Base-by-base conservation (phyloP, 2,329 filamentous ascomycete species). In the Botrytis deweyae region DNA sequence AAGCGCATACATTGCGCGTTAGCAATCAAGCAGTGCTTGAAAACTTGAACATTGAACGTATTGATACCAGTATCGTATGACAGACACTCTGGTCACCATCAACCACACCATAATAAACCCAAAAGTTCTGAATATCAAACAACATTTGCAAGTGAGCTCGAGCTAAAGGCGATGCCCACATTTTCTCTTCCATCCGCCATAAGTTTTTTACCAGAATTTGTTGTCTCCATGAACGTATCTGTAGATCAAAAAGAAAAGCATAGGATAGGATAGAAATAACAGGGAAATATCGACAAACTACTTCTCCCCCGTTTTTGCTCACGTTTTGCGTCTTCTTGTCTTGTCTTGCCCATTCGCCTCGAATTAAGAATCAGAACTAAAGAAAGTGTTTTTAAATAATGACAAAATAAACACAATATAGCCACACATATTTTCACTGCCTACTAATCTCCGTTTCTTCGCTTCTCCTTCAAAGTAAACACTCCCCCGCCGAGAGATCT, bases 121-220 rank as follows among this genome's bases (percentile, higher is more conserved):
- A 44, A 33, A 68, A 58, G 36, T 42, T 69, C 25, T 29, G 55
- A 61, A 46, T 63, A 36, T 38, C 52, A 63, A 62, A 70, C 16
- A 69, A 18, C 40, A 63, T 70, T 70, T 62, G 36, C 68, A 58
- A 40, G 18, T 69, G 66, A 58, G 66, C 49, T 69, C 38, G 55
- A 42, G 38, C 38, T 69, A 58, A 58, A 69, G 25, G 20, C 20
- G 38, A 69, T 29, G 36, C 52, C 38, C 66, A 44, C 14, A 42
- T 58, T 58, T 9, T 69, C 36, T 44, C 66, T 58, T 16, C 29
- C n/a, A 58, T 14, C 36, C 58, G 40, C 25, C 66, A 58, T 5
- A 25, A 29, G n/a, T 25, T 25, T 58, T 55, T 62, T 29, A 20
- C 40, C 40, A 12, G 22, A n/a, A 42, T 58, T 29, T 42, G 16